Conservation (phyloP, 176 grass and related monocot genomes). For the barley (Hordeum vulgare) region DNA sequence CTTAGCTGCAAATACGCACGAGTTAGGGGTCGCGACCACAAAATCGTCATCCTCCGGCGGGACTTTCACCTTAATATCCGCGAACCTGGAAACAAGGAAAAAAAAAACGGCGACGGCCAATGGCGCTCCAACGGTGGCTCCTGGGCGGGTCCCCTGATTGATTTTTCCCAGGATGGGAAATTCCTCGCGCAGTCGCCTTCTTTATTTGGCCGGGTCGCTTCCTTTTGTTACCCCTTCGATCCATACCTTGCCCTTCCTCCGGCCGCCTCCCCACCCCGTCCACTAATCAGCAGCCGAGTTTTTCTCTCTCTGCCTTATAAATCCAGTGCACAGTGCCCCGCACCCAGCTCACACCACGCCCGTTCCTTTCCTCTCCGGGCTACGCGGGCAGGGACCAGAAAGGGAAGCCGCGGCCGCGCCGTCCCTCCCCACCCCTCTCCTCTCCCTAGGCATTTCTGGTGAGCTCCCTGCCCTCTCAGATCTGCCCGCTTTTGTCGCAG, state of each 20-base stretch:
- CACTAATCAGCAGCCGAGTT: not conserved
- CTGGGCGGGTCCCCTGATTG: not conserved
- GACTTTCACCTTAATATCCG: not conserved
- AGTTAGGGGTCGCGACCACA: not conserved
- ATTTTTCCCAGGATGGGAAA: conserved; percentile 20
- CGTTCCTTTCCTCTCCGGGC: not conserved
- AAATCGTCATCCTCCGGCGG: not conserved
- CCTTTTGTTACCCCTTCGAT: not conserved
- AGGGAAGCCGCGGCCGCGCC: conserved; percentile 15
- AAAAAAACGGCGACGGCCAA: conserved; percentile 26
- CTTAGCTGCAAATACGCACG: not conserved
- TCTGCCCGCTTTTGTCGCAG: conserved; percentile 11
- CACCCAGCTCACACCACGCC: not conserved
- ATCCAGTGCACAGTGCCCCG: not conserved
- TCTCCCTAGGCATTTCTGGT: conserved; percentile 36
- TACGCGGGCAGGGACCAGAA: conserved; percentile 1
- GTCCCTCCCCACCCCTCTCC: not conserved
- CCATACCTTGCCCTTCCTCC: not conserved
- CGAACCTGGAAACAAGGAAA: no score
- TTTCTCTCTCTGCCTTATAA: not conserved
- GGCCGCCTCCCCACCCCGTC: not conserved
- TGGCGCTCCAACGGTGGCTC: not conserved
- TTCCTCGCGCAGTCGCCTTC: not conserved
- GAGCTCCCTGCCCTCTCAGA: conserved; percentile 19
- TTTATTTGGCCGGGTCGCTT: conserved; percentile 18